These are phyloP conservation scores for Petunia axillaris DNA, from an alignment of 257 asterid genomes.

Conservation along the genomic window DNA sequence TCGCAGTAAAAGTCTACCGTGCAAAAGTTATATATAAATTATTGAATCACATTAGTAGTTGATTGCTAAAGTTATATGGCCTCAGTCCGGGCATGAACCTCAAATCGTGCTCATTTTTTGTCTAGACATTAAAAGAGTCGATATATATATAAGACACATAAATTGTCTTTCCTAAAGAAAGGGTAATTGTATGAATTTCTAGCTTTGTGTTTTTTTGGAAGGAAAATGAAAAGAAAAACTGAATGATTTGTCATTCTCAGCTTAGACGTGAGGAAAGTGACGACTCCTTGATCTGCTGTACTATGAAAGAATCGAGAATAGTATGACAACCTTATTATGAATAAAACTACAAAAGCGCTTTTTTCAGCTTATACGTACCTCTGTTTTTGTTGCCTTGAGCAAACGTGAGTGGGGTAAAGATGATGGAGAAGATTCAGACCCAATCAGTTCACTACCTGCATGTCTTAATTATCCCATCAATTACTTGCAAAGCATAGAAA, in stretches of 20 bases:
- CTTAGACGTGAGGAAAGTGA: background rate
- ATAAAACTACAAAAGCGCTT: background rate
- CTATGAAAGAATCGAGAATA: background rate
- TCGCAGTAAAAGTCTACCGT: no score
- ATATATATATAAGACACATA: no score
- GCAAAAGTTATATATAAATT: no score
- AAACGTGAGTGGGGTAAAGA: conserved; percentile 6
- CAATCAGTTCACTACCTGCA: conserved; percentile 13
- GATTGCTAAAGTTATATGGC: no score
- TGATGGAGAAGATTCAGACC: conserved; percentile 7
- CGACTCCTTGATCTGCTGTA: background rate
- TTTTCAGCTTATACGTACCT: background rate
- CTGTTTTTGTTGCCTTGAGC: background rate
- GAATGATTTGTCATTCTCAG: background rate
- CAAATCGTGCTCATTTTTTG: no score
- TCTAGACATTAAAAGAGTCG: no score
- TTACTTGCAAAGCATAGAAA: background rate
- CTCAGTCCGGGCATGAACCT: no score
- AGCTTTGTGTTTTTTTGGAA: background rate
- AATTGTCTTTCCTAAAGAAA: no score
- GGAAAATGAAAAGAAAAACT: background rate
- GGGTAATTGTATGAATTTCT: no score
- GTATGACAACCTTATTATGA: background rate
- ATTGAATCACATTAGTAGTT: no score
- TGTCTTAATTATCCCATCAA: background rate